Evolutionary conservation across 2,329 filamentous ascomycete species (phyloP), one percentile per base, ranked within the genome.

Genomic region (Sporothrix curviconia): DNA sequence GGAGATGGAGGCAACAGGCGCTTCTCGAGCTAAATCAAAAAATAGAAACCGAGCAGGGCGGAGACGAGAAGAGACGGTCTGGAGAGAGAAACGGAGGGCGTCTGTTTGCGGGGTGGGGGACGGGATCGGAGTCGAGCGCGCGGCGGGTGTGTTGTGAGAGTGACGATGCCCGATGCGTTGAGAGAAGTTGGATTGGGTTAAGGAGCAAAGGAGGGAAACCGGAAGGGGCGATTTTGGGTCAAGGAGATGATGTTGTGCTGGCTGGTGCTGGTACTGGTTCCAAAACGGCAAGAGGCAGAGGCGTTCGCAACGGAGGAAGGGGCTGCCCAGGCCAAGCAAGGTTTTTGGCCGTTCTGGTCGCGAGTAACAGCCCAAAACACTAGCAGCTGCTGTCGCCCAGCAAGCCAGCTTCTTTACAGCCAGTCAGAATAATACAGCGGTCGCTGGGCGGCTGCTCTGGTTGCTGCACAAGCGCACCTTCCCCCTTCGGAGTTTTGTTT

Each of bases 401-500:
- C 28, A 8, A 32, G 17, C 9, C n/a, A n/a, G n/a, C n/a, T n/a
- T n/a, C n/a, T n/a, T n/a, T n/a, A n/a, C n/a, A n/a, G n/a, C n/a
- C n/a, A n/a, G n/a, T n/a, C n/a, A n/a, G n/a, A n/a, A 42, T 42
- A 12, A 6, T 28, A 14, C 43, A 32, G 25, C 6, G 24, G 49
- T 51, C 49, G 49, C 49, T 51, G 49, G 30, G 25, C 19, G 49
- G 49, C 24, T 25, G 22, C 36, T 43, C 12, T 56, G 39, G 50
- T 40, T 54, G 56, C 49, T 60, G 43, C 55, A 54, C 58, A 57
- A 30, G n/a, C 24, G 32, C 34, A 19, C 32, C 11, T 39, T 34
- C 50, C 36, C 44, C 44, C 30, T 51, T 57, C 61, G 61, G 61
- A 60, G 57, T 62, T 60, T 58, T 56, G 61, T 61, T 62, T 62